A percentile compares a stretch with the other conserved stretches of the same genome.
phyloP scores from a whole-genome alignment of 75 land plant species.

The Cryptomeria japonica region DNA sequence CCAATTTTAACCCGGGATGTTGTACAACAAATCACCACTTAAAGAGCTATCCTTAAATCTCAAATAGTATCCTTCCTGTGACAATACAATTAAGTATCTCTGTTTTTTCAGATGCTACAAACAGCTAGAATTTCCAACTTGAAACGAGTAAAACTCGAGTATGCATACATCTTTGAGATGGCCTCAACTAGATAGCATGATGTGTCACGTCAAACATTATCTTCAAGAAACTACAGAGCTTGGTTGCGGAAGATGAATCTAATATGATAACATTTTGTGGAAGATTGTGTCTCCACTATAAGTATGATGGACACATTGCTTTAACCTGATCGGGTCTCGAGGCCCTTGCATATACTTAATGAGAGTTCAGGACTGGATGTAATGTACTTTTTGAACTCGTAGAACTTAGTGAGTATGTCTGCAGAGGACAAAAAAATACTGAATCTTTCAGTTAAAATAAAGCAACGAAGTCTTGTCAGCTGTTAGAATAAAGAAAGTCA shows the following conservation, averaged over 20 bases:
- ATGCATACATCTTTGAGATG: background rate
- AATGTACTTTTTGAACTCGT: too few relatives aligned
- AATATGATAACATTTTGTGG: too few relatives aligned
- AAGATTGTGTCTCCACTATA: background rate
- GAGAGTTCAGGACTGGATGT: too few relatives aligned
- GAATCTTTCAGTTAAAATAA: too few relatives aligned
- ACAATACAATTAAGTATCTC: background rate
- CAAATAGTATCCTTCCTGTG: background rate
- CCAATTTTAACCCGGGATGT: background rate
- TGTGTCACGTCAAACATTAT: background rate
- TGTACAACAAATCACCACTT: background rate
- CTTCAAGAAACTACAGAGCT: background rate
- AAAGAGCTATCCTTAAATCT: background rate
- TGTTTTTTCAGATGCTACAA: too few relatives aligned
- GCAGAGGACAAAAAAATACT: too few relatives aligned
- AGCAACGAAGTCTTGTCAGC: too few relatives aligned
- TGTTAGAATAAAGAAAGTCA: too few relatives aligned
- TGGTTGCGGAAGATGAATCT: background rate
- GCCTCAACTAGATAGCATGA: background rate
- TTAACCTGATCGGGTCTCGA: background rate
- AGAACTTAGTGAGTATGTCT: too few relatives aligned
- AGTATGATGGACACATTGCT: background rate
- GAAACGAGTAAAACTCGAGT: background rate
- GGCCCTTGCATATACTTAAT: background rate
- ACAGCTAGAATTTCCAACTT: background rate